A percentile compares a stretch with the other conserved stretches of the same genome.
These are phyloP conservation scores for Dalbergia cochinchinensis DNA, from an alignment of 306 rosid species.

Conservation along the genomic window DNA sequence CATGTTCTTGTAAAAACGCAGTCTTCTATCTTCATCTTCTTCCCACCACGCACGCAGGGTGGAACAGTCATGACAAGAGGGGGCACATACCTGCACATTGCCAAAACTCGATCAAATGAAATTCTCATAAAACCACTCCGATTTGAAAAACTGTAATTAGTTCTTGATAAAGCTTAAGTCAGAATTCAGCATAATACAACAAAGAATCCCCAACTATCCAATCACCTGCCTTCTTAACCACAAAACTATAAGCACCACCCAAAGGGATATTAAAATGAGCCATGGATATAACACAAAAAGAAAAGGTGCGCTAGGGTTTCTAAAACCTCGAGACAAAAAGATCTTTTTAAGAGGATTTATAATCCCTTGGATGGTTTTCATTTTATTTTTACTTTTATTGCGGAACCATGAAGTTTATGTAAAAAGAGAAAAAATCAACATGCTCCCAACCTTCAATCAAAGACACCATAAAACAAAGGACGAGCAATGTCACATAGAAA, in stretches of 20 bases:
- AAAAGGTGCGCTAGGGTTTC: not conserved
- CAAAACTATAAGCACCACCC: constrained; percentile 18
- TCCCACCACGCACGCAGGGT: constrained; percentile 99
- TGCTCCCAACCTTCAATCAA: constrained; percentile 26
- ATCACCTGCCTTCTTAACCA: constrained; percentile 2
- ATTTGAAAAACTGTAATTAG: constrained; percentile 10
- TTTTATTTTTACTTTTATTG: not conserved
- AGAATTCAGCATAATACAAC: constrained; percentile 28
- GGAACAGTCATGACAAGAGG: constrained; percentile 97
- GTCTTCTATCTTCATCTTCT: constrained; percentile 93
- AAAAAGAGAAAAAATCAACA: not conserved
- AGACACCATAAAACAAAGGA: constrained; percentile 3
- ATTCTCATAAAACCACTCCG: constrained; percentile 8
- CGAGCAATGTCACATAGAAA: constrained; percentile 39
- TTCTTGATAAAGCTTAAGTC: constrained; percentile 14
- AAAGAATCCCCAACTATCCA: constrained; percentile 26
- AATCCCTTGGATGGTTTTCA: constrained; percentile 4
- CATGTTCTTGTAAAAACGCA: constrained; percentile 68
- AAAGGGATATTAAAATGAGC: not conserved
- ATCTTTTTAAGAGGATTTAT: constrained; percentile 14
- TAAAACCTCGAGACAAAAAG: not conserved
- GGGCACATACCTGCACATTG: constrained; percentile 85
- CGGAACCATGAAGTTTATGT: constrained; percentile 8
- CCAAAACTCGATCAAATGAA: constrained; percentile 33
- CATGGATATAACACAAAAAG: constrained; percentile 18